Evolutionary conservation across 768 basidiomycete genomes (phyloP).

Genomic region (Rubroboletus pulcherrimus): DNA sequence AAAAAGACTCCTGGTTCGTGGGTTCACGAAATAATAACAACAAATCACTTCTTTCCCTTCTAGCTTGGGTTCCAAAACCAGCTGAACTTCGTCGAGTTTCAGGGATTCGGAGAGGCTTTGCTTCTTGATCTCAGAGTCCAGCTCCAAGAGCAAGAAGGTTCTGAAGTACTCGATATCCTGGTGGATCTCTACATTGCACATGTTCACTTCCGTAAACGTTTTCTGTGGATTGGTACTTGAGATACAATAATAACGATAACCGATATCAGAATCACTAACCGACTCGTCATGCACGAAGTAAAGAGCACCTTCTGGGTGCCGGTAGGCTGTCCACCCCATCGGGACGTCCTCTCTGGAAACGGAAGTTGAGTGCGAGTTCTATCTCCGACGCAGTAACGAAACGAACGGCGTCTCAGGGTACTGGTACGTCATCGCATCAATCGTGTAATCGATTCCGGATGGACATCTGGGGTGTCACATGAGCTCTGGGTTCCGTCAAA

Average conservation of each 20-base stretch:
- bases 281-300: slow-evolving; percentile 50
- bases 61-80: slow-evolving; percentile 42
- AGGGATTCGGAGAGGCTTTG: slow-evolving; percentile 24
- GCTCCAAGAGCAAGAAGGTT: slow-evolving; percentile 9
- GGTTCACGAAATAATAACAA: slow-evolving; percentile 54
- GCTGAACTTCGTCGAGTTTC: slow-evolving; percentile 33
- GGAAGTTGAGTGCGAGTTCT: not conserved
- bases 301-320: slow-evolving; percentile 60
- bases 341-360: slow-evolving; percentile 15
- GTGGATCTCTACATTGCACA: slow-evolving; percentile 37
- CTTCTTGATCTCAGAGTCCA: slow-evolving; percentile 16
- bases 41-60: slow-evolving; percentile 20
- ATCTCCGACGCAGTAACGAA: not conserved
- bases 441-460: not conserved
- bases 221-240: slow-evolving; percentile 35
- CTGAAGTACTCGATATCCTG: slow-evolving; percentile 36
- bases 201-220: slow-evolving; percentile 53
- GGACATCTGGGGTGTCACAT: slow-evolving; percentile 5
- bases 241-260: not conserved
- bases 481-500: not conserved
- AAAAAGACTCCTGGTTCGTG: slow-evolving; percentile 45
- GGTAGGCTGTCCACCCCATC: slow-evolving; percentile 42
- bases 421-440: slow-evolving; percentile 15
- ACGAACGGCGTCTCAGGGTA: slow-evolving; percentile 23
- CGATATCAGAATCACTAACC: slow-evolving; percentile 29